Percentiles rank a stretch among this genome's conserved stretches.
phyloP scores from a whole-genome alignment of 805 yeast genomes.

The Kodamaea kaohsiungensis region DNA sequence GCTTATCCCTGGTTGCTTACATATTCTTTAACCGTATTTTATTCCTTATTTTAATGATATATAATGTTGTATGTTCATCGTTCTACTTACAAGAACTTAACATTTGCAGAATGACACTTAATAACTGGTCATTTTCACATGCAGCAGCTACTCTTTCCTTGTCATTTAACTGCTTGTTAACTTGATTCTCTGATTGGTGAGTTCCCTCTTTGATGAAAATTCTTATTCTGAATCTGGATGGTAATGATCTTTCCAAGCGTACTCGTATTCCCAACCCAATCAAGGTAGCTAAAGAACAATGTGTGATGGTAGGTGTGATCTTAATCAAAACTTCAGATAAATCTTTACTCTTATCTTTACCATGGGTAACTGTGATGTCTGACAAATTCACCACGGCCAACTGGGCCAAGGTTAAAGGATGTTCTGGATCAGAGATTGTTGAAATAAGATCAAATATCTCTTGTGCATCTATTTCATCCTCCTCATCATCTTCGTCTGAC shows the following conservation, averaged over 20 bases:
- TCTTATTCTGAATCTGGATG: constrained; percentile 77
- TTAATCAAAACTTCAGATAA: constrained; percentile 76
- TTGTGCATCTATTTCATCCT: constrained; percentile 79
- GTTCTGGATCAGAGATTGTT: constrained; percentile 93
- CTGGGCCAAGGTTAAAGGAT: constrained; percentile 92
- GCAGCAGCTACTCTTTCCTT: constrained; percentile 99
- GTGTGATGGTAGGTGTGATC: constrained; percentile 97
- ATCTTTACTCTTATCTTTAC: constrained; percentile 38
- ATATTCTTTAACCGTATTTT: no score
- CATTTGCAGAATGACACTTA: constrained; percentile 92
- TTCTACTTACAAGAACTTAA: constrained; percentile 67
- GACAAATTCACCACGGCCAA: constrained; percentile 85
- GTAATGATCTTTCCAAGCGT: constrained; percentile 83
- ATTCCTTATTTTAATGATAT: no score
- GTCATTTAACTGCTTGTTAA: constrained; percentile 93
- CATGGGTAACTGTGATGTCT: constrained; percentile 72
- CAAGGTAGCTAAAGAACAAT: constrained; percentile 92
- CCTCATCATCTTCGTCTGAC: constrained; percentile 22
- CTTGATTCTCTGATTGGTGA: constrained; percentile 94
- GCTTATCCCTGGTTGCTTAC: no score
- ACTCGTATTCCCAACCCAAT: constrained; percentile 95
- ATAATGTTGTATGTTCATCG: not conserved
- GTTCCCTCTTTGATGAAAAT: constrained; percentile 86
- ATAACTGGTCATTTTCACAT: constrained; percentile 90
- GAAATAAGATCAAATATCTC: constrained; percentile 87